These are phyloP conservation scores for Davidsoniella virescens DNA, from an alignment of 2,329 filamentous ascomycete species.

Conservation along the genomic window DNA sequence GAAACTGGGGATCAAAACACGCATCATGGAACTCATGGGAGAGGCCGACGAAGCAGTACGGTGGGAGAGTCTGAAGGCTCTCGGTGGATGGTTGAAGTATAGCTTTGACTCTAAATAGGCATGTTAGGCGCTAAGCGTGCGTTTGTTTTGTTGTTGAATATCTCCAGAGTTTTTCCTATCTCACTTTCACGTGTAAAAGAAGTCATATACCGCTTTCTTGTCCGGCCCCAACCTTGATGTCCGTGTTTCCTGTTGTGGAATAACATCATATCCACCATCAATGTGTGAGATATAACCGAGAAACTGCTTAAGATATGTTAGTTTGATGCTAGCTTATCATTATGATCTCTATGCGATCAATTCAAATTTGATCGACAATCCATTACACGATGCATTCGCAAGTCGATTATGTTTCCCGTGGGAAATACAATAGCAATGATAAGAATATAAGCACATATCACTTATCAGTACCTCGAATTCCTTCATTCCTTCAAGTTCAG, in stretches of 20 bases:
- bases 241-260: background rate
- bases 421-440: background rate
- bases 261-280: background rate
- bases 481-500: too few relatives aligned
- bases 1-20: slow-evolving; percentile 66
- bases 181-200: background rate
- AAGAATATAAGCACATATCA: too few relatives aligned
- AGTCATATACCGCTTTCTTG: too few relatives aligned
- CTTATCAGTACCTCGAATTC: too few relatives aligned
- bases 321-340: background rate
- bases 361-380: background rate
- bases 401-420: slow-evolving; percentile 9
- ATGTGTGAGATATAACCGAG: background rate
- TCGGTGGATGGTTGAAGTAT: slow-evolving; percentile 51
- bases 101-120: slow-evolving; percentile 33
- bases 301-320: background rate
- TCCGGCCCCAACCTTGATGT: background rate
- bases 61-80: slow-evolving; percentile 80
- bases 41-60: slow-evolving; percentile 75
- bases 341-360: background rate
- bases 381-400: background rate
- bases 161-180: slow-evolving; percentile 1
- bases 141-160: background rate
- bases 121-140: background rate
- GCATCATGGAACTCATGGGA: slow-evolving; percentile 88